Evolutionary conservation across 768 basidiomycete genomes (phyloP).

Genomic region (Boletus rubroflammeus): DNA sequence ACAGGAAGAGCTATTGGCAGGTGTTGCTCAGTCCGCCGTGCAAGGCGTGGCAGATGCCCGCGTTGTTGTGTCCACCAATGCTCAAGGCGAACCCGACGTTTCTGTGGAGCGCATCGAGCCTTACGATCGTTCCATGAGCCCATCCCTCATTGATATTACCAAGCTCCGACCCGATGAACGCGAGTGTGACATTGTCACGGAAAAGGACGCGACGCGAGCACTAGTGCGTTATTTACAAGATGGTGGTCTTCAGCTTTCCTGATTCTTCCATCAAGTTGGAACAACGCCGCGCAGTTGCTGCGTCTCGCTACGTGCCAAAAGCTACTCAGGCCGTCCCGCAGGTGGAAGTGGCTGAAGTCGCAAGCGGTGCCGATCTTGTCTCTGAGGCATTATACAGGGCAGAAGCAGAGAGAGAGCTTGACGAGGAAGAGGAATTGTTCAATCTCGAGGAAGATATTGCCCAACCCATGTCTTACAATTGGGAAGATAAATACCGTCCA

Average conservation of each 20-base stretch:
- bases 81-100: constrained; percentile 35
- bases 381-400: constrained; percentile 89
- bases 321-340: constrained; percentile 58
- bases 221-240: constrained; percentile 48
- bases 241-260: not conserved
- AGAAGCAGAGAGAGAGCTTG: constrained; percentile 88
- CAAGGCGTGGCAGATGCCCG: constrained; percentile 38
- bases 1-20: constrained; percentile 84
- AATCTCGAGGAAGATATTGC: constrained; percentile 87
- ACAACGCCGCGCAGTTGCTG: constrained; percentile 76
- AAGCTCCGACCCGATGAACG: constrained; percentile 74
- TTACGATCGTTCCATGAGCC: constrained; percentile 87
- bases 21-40: constrained; percentile 62
- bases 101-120: constrained; percentile 65
- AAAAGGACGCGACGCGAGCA: constrained; percentile 56
- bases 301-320: constrained; percentile 86
- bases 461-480: constrained; percentile 85
- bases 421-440: constrained; percentile 95
- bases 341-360: constrained; percentile 49
- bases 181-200: constrained; percentile 72
- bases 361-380: constrained; percentile 69
- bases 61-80: constrained; percentile 32
- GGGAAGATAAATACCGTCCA: constrained; percentile 98
- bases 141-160: constrained; percentile 66
- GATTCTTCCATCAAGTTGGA: constrained; percentile 44